Conservation (phyloP, 2,329 filamentous ascomycete species). For the Thielaviopsis euricoi region DNA sequence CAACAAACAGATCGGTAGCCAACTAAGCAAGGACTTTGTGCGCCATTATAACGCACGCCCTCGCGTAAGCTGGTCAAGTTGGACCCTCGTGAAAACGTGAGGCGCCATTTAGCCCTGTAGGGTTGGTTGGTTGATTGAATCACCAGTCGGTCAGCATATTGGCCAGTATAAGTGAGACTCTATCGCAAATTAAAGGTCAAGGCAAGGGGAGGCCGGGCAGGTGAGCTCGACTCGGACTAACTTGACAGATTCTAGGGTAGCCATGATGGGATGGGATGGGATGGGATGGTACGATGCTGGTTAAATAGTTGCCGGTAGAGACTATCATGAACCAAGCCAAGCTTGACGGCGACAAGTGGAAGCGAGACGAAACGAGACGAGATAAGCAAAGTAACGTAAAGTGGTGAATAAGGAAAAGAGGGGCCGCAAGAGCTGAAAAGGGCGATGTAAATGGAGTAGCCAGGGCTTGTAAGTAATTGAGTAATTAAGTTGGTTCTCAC, state of each 20-base stretch:
- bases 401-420: too few relatives aligned
- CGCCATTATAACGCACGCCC: conserved; percentile 44
- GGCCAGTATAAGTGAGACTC: background rate
- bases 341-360: too few relatives aligned
- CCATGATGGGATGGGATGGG: background rate
- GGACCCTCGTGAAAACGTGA: conserved; percentile 40
- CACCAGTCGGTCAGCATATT: background rate
- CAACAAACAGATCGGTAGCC: conserved; percentile 79
- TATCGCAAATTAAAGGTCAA: background rate
- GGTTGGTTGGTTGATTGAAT: background rate
- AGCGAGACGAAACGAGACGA: too few relatives aligned
- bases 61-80: conserved; percentile 45
- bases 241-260: background rate
- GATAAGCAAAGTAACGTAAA: too few relatives aligned
- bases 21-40: conserved; percentile 45
- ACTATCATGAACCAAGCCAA: too few relatives aligned
- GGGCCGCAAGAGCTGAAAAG: too few relatives aligned
- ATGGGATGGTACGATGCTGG: too few relatives aligned
- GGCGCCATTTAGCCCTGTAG: conserved; percentile 40
- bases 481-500: too few relatives aligned
- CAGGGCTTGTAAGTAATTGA: too few relatives aligned
- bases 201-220: too few relatives aligned
- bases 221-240: background rate
- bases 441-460: too few relatives aligned
- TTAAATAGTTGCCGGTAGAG: too few relatives aligned